These are phyloP conservation scores for Collybia nuda DNA, from an alignment of 768 basidiomycete species.

Conservation along the genomic window DNA sequence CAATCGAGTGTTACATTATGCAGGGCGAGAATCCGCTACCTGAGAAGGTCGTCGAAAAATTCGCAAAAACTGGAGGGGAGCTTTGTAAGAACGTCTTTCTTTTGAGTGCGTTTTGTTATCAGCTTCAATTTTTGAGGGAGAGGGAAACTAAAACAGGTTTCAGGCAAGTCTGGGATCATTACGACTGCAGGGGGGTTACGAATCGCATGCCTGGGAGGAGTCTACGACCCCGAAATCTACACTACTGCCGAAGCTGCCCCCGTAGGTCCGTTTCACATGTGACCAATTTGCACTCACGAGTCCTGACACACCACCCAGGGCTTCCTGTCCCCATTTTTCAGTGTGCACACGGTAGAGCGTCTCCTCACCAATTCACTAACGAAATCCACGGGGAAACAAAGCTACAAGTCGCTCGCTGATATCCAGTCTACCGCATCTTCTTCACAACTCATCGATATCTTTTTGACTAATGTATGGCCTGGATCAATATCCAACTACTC, in stretches of 20 bases:
- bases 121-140: not conserved
- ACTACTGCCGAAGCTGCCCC: conserved; percentile 60
- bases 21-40: conserved; percentile 82
- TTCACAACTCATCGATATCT: conserved; percentile 73
- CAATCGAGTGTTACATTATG: conserved; percentile 91
- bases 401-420: conserved; percentile 63
- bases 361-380: conserved; percentile 69
- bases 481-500: conserved; percentile 63
- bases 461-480: conserved; percentile 83
- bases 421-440: conserved; percentile 62
- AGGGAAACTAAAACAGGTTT: not conserved
- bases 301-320: conserved; percentile 43
- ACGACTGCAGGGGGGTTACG: conserved; percentile 78
- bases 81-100: conserved; percentile 82
- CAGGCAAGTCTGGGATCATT: conserved; percentile 81
- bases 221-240: conserved; percentile 64
- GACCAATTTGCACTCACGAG: conserved; percentile 1
- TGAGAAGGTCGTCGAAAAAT: conserved; percentile 67
- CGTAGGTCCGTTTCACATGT: conserved; percentile 36
- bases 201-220: conserved; percentile 84
- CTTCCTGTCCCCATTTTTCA: conserved; percentile 76
- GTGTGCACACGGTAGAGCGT: conserved; percentile 65
- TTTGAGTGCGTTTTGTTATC: conserved; percentile 59
- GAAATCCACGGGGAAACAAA: conserved; percentile 45
- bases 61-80: conserved; percentile 75